phyloP scores from a whole-genome alignment of 2,329 filamentous ascomycete genomes.

The Penicillium occitanis region DNA sequence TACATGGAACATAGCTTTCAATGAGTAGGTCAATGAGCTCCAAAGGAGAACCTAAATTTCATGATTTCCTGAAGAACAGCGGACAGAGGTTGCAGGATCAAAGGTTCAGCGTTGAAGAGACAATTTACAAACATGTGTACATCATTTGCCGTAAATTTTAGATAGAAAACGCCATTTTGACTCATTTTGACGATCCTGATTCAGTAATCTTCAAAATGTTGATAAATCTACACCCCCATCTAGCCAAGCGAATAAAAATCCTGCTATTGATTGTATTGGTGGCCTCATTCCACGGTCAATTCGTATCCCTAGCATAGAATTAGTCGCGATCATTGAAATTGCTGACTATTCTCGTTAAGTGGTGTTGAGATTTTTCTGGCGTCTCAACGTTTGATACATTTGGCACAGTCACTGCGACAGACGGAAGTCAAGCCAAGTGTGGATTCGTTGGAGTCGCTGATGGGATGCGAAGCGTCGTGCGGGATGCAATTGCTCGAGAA shows the following conservation, averaged over 20 bases:
- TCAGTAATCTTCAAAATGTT: not conserved
- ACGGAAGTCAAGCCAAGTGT: slow-evolving; percentile 5
- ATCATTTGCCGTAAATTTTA: not conserved
- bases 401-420: not conserved
- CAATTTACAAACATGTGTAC: not conserved
- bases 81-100: too few species aligned
- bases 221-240: not conserved
- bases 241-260: not conserved
- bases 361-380: not conserved
- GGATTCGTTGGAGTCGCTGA: slow-evolving; percentile 8
- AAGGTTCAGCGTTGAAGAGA: not conserved
- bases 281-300: not conserved
- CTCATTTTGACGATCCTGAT: not conserved
- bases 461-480: slow-evolving; percentile 7
- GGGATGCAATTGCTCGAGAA: slow-evolving; percentile 7
- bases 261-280: not conserved
- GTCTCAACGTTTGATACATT: not conserved
- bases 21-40: not conserved
- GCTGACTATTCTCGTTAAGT: not conserved
- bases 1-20: not conserved
- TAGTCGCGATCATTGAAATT: not conserved
- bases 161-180: not conserved
- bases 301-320: not conserved
- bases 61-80: not conserved
- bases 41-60: not conserved